Base-by-base conservation (phyloP, 2,329 filamentous ascomycete species). In the Drechslerella coelobrocha region DNA sequence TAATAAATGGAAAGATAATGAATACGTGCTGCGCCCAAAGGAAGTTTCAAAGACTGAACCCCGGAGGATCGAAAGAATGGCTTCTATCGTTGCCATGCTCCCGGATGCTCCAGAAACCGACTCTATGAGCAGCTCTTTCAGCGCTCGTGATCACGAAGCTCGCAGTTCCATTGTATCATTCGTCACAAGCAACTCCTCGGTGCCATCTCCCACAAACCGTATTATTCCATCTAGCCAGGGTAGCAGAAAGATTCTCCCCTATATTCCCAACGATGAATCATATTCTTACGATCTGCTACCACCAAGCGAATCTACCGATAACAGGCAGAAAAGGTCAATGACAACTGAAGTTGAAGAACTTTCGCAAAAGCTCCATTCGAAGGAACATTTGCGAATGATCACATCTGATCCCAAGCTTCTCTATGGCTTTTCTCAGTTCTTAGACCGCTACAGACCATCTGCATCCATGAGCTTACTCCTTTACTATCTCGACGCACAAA, bases 401-500 rank as follows among this genome's bases (percentile, higher is more conserved):
- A 88, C 91, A 73, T 80, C 82, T 2, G 85, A 90, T 62, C 84
- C 87, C 0, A 79, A 83, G 5, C 82, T 88, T 21, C 80, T 91
- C 0, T 81, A 86, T 55, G 83, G 82, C 47, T 92, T 92, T 76
- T 88, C 85, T 1, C 82, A 84, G 1, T 92, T 89, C 74, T 80
- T 92, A 1, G 84, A 84, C 63, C 78, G 81, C 2, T 81, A 83
- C 47, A 82, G 87, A 47, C 85, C 87, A 3, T 79, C 83, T 19
- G 61, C 61, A 17, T 90, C 88, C 0, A 81, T 90, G 1, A 84
- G 88, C 0, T 79, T 89, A 6, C 79, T 92, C 12, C 84, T 87
- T 24, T 90, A 91, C 79, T 91, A 91, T 73, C 81, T 91, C 1
- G 87, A 90, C 74, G 84, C 88, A 0, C 78, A 86, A 63, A 92